Conservation (phyloP, 2,329 filamentous ascomycete genomes). For the Tolypocladium ovalisporum region DNA sequence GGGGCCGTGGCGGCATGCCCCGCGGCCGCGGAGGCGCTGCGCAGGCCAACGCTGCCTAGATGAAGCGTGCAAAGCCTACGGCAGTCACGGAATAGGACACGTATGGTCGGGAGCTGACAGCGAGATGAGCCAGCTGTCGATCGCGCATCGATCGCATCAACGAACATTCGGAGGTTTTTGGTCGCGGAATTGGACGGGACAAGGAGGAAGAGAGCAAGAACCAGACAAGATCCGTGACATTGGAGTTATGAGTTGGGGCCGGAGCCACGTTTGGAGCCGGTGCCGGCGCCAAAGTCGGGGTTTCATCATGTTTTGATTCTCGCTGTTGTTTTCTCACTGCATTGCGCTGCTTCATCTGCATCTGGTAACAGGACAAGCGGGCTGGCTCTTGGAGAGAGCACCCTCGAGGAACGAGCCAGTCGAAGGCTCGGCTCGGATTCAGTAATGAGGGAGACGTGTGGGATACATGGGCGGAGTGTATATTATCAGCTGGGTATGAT, state of each 20-base stretch:
- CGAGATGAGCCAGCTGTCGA: neutral
- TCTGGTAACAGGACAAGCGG: slow-evolving; percentile 3
- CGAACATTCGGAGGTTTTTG: neutral
- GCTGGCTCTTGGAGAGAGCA: neutral
- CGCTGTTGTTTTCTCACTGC: slow-evolving; percentile 8
- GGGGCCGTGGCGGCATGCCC: slow-evolving; percentile 56
- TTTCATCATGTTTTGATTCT: slow-evolving; percentile 8
- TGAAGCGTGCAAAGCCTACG: slow-evolving; percentile 1
- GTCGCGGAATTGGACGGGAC: neutral
- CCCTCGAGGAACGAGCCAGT: neutral
- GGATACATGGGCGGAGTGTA: neutral
- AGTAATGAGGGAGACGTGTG: neutral
- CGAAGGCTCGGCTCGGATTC: neutral
- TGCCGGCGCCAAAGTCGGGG: slow-evolving; percentile 8
- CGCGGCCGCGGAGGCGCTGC: slow-evolving; percentile 49
- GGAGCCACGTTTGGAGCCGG: slow-evolving; percentile 18
- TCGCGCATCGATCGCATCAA: neutral
- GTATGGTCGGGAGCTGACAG: neutral
- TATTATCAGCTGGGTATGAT: slow-evolving; percentile 1
- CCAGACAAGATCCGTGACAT: slow-evolving; percentile 4
- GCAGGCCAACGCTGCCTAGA: slow-evolving; percentile 41
- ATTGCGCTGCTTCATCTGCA: slow-evolving; percentile 8
- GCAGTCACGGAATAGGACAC: neutral
- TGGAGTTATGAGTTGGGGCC: slow-evolving; percentile 19
- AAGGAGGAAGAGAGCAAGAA: neutral